Percentiles rank a stretch among this genome's conserved stretches.
These are phyloP conservation scores for Zangia roseola DNA, from an alignment of 768 basidiomycete genomes.

Conservation along the genomic window DNA sequence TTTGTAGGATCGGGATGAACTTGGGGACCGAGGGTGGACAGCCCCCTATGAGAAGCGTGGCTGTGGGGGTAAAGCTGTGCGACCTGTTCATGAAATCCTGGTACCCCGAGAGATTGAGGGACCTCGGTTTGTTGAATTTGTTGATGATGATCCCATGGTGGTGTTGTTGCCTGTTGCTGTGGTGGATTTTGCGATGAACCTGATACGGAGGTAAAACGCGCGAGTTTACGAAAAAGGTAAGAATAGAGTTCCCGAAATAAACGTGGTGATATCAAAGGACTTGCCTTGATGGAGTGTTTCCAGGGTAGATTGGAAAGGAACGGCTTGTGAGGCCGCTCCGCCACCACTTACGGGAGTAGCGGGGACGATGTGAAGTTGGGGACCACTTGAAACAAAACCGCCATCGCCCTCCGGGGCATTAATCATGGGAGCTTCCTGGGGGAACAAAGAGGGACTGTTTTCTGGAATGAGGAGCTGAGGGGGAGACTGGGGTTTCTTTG, in stretches of 20 bases:
- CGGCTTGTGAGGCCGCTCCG: conserved; percentile 43
- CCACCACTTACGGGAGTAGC: conserved; percentile 77
- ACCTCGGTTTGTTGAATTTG: conserved; percentile 37
- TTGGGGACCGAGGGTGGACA: conserved; percentile 34
- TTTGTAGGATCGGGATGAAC: conserved; percentile 35
- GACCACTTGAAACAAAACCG: conserved; percentile 46
- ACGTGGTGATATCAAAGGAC: conserved; percentile 34
- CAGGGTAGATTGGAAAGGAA: conserved; percentile 52
- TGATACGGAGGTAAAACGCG: conserved; percentile 29
- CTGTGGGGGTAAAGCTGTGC: conserved; percentile 35
- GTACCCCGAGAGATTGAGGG: conserved; percentile 29
- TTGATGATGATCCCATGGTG: conserved; percentile 36
- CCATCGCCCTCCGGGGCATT: conserved; percentile 63
- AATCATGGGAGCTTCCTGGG: conserved; percentile 51
- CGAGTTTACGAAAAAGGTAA: conserved; percentile 27
- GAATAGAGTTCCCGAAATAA: conserved; percentile 32
- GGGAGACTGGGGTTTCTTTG: conserved; percentile 63
- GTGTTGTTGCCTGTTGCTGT: conserved; percentile 35
- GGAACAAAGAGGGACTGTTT: conserved; percentile 39
- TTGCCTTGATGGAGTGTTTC: conserved; percentile 54
- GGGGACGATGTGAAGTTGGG: conserved; percentile 75
- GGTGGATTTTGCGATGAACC: conserved; percentile 31
- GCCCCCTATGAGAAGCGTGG: conserved; percentile 37
- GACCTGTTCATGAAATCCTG: conserved; percentile 27
- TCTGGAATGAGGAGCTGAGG: conserved; percentile 60